phyloP scores from a whole-genome alignment of 2,329 filamentous ascomycete species.

The Aspergillus sp. region DNA sequence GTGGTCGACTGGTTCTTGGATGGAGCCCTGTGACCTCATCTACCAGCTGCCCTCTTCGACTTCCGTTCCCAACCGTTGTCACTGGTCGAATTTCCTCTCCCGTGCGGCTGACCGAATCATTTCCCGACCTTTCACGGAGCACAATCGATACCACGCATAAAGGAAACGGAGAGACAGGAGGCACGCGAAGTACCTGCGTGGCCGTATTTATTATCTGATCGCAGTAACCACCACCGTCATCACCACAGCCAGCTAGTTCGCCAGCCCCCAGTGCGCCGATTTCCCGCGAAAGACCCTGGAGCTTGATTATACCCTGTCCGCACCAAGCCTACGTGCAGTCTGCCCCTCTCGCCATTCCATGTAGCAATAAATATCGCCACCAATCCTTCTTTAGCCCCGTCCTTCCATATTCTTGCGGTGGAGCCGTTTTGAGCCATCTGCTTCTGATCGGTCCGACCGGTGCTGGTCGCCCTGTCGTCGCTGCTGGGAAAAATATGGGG shows the following conservation, averaged over 20 bases:
- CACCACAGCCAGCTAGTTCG: not conserved
- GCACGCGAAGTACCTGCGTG: conserved; percentile 7
- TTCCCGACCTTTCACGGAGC: not conserved
- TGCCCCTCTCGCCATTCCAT: conserved; percentile 15
- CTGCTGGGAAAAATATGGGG: conserved; percentile 29
- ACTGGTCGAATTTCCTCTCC: conserved; percentile 7
- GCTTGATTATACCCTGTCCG: conserved; percentile 1
- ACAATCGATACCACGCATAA: not conserved
- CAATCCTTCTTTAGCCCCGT: conserved; percentile 3
- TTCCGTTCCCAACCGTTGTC: conserved; percentile 27
- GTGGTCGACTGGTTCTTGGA: conserved; percentile 19
- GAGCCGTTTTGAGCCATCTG: conserved; percentile 16
- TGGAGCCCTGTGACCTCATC: conserved; percentile 30
- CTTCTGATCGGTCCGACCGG: conserved; percentile 19
- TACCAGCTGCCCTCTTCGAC: conserved; percentile 32
- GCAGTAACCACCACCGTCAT: conserved; percentile 8
- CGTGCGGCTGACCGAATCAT: conserved; percentile 12
- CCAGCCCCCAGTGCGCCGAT: conserved; percentile 6
- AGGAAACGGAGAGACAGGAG: not conserved
- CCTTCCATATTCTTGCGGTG: conserved; percentile 8
- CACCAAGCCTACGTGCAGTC: conserved; percentile 2
- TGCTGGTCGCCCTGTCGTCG: conserved; percentile 18
- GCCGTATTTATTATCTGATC: conserved; percentile 11
- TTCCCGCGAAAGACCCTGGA: not conserved
- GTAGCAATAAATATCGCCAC: conserved; percentile 16